These are phyloP conservation scores for Sugiyamaella marilandica DNA, from an alignment of 805 yeast species.

Conservation along the genomic window DNA sequence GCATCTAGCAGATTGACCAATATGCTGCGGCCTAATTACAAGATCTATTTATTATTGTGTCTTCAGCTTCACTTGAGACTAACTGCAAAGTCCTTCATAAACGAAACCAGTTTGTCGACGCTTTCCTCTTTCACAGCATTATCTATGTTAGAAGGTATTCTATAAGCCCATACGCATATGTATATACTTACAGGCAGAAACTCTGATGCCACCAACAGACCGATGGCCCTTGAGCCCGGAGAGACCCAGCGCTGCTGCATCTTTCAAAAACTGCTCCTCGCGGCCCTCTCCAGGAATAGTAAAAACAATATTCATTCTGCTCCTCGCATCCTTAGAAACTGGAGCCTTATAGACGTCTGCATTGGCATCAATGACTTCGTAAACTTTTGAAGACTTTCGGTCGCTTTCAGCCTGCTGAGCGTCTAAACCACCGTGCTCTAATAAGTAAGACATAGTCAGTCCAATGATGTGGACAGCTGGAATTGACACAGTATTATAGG, in stretches of 20 bases:
- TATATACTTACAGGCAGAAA: conserved; percentile 53
- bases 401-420: conserved; percentile 54
- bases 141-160: conserved; percentile 30
- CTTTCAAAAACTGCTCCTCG: conserved; percentile 65
- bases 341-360: conserved; percentile 64
- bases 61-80: neutral
- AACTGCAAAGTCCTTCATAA: conserved; percentile 51
- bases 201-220: conserved; percentile 95
- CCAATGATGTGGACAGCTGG: conserved; percentile 84
- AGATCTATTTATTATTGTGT: conserved; percentile 1
- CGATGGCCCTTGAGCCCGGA: conserved; percentile 92
- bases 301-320: conserved; percentile 92
- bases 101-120: conserved; percentile 52
- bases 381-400: conserved; percentile 59
- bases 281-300: conserved; percentile 56
- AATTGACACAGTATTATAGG: conserved; percentile 94
- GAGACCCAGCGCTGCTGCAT: conserved; percentile 55
- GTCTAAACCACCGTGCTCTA: conserved; percentile 67
- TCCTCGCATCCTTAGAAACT: conserved; percentile 60
- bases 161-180: neutral
- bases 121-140: conserved; percentile 73
- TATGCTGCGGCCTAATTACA: neutral
- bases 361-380: conserved; percentile 58
- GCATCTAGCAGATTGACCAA: conserved; percentile 12
- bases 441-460: conserved; percentile 62